Base-by-base conservation (phyloP, 2,329 filamentous ascomycete species). In the Fusarium sp. region DNA sequence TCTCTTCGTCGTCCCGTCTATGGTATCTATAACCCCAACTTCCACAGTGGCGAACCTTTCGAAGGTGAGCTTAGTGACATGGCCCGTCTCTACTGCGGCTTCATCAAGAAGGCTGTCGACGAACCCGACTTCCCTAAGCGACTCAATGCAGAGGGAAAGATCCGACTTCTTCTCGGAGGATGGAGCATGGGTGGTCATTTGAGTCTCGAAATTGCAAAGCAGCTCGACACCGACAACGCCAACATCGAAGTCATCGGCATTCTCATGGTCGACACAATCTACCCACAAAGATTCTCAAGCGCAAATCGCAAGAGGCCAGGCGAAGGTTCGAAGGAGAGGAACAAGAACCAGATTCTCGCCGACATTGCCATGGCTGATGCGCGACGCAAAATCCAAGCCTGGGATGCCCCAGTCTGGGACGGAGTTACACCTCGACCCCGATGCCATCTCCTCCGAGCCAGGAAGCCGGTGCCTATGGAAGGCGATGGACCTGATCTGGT, bases 111-210 rank as follows among this genome's bases (percentile, higher is more conserved):
- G 22, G 72, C 77, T 2, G 71, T 85, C 4, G 68, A 75, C 0
- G 59, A 73, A 3, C 44, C 66, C 2, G 65, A 70, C 11, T 79
- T 80, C 25, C 76, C 75, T 3, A 65, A 61, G 39, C 69, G 66
- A 56, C 70, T 65, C 32, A 75, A 73, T 15, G 22, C 30, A 13
- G 70, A 75, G 46, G 77, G 75, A 43, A 73, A 68, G 54, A 68
- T 74, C 15, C 70, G 81, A 23, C 77, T 88, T 40, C 71, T 88
- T 7, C 73, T 88, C 10, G 85, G 85, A 4, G 86, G 85, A 5
- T 88, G 85, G 85, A 86, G 84, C 6, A 71, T 87, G 6, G 86
- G 86, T 14, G 86, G 85, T 0, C 71, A 84, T 43, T 70, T 87
- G 17, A 81, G 84, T 8, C 77, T 88, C 14, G 83, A 87, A 70